Evolutionary conservation across 1,284 basidiomycete genomes (phyloP).

Genomic region (Xanthoconium separans): DNA sequence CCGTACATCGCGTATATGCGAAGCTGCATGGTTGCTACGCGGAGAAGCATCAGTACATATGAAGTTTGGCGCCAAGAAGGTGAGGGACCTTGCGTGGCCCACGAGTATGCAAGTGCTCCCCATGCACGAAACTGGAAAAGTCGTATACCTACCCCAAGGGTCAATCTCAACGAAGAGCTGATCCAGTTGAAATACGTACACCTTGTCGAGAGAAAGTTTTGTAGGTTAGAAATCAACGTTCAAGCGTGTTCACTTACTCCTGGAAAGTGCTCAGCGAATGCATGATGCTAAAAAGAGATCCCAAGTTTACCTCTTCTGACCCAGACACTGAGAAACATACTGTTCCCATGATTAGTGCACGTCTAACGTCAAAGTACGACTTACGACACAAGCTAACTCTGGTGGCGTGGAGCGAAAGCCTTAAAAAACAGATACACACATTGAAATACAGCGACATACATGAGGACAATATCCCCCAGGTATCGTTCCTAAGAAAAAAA

Average conservation of each 20-base stretch:
- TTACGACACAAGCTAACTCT: conserved; percentile 24
- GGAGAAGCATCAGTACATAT: background rate
- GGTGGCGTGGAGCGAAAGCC: background rate
- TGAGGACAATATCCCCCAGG: conserved; percentile 29
- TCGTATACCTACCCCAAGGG: conserved; percentile 18
- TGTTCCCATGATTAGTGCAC: background rate
- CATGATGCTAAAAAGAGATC: background rate
- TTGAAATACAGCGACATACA: conserved; percentile 19
- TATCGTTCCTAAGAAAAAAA: conserved; percentile 28
- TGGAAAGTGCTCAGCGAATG: conserved; percentile 10
- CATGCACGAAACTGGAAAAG: conserved; percentile 33
- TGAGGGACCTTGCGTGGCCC: conserved; percentile 32
- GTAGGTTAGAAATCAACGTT: conserved; percentile 1
- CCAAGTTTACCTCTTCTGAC: conserved; percentile 22
- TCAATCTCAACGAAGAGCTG: background rate
- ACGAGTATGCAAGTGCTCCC: conserved; percentile 33
- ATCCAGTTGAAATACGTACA: conserved; percentile 15
- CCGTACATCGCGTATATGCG: conserved; percentile 34
- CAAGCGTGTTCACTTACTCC: conserved; percentile 22
- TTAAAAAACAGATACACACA: conserved; percentile 7
- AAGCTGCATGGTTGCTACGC: conserved; percentile 31
- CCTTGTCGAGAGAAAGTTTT: conserved; percentile 7
- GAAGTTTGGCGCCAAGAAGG: background rate
- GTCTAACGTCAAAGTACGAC: background rate
- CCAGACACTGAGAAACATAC: conserved; percentile 23